Conservation (phyloP, 495 filamentous ascomycete genomes). For the Penicillium salamii region DNA sequence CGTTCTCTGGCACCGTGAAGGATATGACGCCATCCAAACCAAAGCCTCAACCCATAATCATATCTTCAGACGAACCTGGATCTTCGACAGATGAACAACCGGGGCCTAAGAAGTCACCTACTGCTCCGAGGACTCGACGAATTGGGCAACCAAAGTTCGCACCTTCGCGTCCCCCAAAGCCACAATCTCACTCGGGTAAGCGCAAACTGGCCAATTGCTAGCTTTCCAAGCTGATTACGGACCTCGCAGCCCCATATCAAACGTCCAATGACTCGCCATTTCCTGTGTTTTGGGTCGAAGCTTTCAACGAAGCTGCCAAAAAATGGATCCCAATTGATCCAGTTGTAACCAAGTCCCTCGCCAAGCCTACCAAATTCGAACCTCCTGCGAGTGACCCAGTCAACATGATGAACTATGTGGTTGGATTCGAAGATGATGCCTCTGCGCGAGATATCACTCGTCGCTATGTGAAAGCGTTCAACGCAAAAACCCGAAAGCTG, state of each 20-base stretch:
- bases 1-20: constrained; percentile 63
- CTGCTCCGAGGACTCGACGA: constrained; percentile 27
- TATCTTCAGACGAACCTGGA: constrained; percentile 38
- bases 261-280: constrained; percentile 51
- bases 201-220: background rate
- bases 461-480: constrained; percentile 77
- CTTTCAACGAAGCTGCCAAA: constrained; percentile 75
- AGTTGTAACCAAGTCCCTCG: constrained; percentile 71
- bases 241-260: constrained; percentile 17
- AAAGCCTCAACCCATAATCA: constrained; percentile 31
- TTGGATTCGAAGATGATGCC: constrained; percentile 79
- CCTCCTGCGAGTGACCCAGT: constrained; percentile 70
- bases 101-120: constrained; percentile 10
- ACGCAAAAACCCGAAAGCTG: constrained; percentile 77
- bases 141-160: constrained; percentile 45
- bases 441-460: constrained; percentile 77
- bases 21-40: constrained; percentile 39
- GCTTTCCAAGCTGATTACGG: background rate
- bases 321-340: constrained; percentile 92
- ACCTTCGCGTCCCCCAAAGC: constrained; percentile 18
- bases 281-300: constrained; percentile 93
- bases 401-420: constrained; percentile 77
- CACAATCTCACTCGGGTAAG: constrained; percentile 7
- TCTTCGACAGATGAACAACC: constrained; percentile 26
- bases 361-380: constrained; percentile 72